These are phyloP conservation scores for Senna tora DNA, from an alignment of 306 rosid genomes.

Conservation along the genomic window DNA sequence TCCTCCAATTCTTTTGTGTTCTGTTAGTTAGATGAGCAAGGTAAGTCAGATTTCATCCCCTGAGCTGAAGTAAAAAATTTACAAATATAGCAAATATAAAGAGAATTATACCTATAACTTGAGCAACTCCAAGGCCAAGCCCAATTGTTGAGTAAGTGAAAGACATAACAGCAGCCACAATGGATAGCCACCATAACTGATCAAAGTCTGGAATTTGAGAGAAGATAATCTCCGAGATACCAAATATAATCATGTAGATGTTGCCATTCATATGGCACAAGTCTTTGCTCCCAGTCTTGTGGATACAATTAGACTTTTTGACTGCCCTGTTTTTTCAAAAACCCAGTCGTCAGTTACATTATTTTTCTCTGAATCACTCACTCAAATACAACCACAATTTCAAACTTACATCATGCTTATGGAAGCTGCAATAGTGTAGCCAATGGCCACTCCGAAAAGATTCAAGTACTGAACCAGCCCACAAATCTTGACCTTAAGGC, in stretches of 20 bases:
- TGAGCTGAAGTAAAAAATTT: no score
- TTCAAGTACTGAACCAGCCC: conserved; percentile 67
- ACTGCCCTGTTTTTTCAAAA: conserved; percentile 43
- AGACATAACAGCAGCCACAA: conserved; percentile 53
- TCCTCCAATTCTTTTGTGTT: conserved; percentile 38
- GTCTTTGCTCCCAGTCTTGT: conserved; percentile 39
- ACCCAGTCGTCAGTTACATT: conserved; percentile 17
- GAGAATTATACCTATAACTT: conserved; percentile 43
- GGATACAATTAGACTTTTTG: conserved; percentile 50
- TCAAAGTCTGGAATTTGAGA: conserved; percentile 54
- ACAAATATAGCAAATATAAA: background rate
- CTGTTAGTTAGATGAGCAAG: conserved; percentile 30
- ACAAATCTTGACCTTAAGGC: conserved; percentile 42
- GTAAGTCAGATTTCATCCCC: conserved; percentile 28
- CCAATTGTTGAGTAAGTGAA: conserved; percentile 54
- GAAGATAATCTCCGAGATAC: conserved; percentile 41
- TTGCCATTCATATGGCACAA: conserved; percentile 46
- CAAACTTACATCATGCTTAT: conserved; percentile 84
- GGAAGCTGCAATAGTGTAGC: conserved; percentile 88
- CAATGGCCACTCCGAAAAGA: conserved; percentile 73
- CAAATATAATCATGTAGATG: conserved; percentile 44
- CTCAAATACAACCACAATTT: background rate
- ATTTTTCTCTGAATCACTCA: background rate
- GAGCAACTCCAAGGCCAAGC: conserved; percentile 48
- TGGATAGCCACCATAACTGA: conserved; percentile 53